Percentiles rank a stretch among this genome's conserved stretches.
Conservation (phyloP, 2,329 filamentous ascomycete genomes). For the Colletotrichum tabaci region DNA sequence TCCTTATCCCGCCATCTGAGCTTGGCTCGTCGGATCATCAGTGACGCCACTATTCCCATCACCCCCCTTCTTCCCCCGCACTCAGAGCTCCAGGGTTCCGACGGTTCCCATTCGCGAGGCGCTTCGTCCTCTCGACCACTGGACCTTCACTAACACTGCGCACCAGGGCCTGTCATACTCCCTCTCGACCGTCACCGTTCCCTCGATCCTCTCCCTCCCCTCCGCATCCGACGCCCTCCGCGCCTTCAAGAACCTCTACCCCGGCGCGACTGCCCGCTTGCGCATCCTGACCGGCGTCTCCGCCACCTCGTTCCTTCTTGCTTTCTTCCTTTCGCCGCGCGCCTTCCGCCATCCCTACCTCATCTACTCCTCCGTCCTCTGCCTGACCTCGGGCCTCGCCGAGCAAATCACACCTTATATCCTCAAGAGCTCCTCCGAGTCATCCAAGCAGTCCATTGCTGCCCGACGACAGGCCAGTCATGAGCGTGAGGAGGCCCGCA, state of each 20-base stretch:
- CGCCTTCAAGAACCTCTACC: slow-evolving; percentile 78
- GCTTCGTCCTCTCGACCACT: background rate
- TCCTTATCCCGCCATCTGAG: background rate
- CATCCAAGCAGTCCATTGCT: slow-evolving; percentile 47
- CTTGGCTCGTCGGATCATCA: slow-evolving; percentile 20
- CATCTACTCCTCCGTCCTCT: slow-evolving; percentile 84
- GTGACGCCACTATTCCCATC: slow-evolving; percentile 39
- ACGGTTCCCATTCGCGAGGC: background rate
- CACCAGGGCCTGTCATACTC: slow-evolving; percentile 89
- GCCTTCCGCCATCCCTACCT: slow-evolving; percentile 89
- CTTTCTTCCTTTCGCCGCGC: slow-evolving; percentile 82
- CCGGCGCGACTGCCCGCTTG: slow-evolving; percentile 75
- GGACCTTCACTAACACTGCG: slow-evolving; percentile 17
- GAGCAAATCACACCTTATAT: slow-evolving; percentile 64
- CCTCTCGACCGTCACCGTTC: slow-evolving; percentile 82
- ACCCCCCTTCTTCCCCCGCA: slow-evolving; percentile 36
- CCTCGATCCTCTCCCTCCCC: slow-evolving; percentile 84
- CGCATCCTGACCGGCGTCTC: slow-evolving; percentile 78
- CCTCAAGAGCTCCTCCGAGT: slow-evolving; percentile 49
- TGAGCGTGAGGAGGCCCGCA: slow-evolving; percentile 46
- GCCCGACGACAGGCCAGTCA: slow-evolving; percentile 46
- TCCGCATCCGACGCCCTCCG: slow-evolving; percentile 80
- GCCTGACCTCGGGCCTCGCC: slow-evolving; percentile 72
- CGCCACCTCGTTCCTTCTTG: slow-evolving; percentile 80
- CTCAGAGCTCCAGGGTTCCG: slow-evolving; percentile 6